Evolutionary conservation across 2,329 filamentous ascomycete species (phyloP).

Genomic region (Thelonectria rubi): DNA sequence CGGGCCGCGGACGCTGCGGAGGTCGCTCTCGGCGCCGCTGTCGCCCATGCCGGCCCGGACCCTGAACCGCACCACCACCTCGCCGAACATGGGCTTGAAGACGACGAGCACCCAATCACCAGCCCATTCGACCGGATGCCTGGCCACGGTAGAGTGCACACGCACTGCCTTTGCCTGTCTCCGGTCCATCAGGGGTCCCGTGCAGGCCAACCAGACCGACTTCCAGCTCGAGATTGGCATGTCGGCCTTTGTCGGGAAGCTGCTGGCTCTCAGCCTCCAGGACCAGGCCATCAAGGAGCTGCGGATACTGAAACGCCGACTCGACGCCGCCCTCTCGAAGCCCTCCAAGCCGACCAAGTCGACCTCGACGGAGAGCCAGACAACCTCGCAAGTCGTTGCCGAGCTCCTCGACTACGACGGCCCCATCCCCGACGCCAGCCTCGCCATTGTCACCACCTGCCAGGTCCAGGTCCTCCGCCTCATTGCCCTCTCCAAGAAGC

Average conservation of each 20-base stretch:
- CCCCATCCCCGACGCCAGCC: conserved; percentile 53
- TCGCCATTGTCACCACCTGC: conserved; percentile 67
- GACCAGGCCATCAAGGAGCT: conserved; percentile 76
- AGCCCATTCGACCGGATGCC: conserved; percentile 54
- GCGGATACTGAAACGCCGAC: conserved; percentile 68
- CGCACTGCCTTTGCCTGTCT: conserved; percentile 73
- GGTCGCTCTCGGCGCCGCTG: conserved; percentile 67
- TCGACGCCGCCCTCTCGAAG: conserved; percentile 55
- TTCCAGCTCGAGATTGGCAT: conserved; percentile 79
- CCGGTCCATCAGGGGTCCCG: conserved; percentile 63
- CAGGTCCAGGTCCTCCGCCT: conserved; percentile 73
- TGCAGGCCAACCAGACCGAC: conserved; percentile 64
- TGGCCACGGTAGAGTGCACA: conserved; percentile 74
- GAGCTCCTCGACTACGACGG: conserved; percentile 71
- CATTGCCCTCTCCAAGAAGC: conserved; percentile 67
- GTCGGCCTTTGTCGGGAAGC: conserved; percentile 72
- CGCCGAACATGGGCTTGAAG: conserved; percentile 53
- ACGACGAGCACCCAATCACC: conserved; percentile 41
- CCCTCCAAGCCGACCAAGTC: conserved; percentile 48
- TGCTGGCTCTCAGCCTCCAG: conserved; percentile 71
- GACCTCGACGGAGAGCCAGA: conserved; percentile 44
- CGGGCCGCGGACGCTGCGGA: conserved; percentile 55
- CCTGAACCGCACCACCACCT: conserved; percentile 68
- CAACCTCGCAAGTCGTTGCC: conserved; percentile 52
- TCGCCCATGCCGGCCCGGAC: conserved; percentile 69